These are phyloP conservation scores for Trichocladium uniseriatum DNA, from an alignment of 495 filamentous ascomycete genomes.

Conservation along the genomic window DNA sequence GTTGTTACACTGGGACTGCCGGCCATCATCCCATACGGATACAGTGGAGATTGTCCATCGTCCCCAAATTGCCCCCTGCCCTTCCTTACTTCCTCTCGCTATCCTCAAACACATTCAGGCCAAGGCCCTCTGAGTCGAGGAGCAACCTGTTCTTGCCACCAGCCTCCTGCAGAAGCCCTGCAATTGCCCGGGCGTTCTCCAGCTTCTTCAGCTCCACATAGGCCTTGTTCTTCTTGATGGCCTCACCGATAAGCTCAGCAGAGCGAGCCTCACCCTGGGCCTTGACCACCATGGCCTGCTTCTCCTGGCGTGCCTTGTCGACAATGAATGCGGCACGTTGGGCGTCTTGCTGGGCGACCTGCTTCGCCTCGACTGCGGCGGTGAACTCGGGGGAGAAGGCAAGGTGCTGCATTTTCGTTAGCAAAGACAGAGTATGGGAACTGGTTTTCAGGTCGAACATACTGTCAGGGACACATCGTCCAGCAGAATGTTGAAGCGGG, in stretches of 20 bases:
- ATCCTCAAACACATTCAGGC: conserved; percentile 77
- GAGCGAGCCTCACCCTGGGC: conserved; percentile 98
- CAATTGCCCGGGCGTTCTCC: conserved; percentile 88
- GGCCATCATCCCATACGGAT: conserved; percentile 25
- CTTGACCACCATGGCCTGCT: conserved; percentile 96
- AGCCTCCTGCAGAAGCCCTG: conserved; percentile 67
- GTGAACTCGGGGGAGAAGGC: conserved; percentile 99
- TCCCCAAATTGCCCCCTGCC: conserved; percentile 5
- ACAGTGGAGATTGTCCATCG: conserved; percentile 37
- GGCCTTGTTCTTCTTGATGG: conserved; percentile 96
- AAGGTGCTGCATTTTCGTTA: conserved; percentile 58
- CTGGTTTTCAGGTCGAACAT: conserved; percentile 23
- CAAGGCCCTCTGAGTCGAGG: conserved; percentile 79
- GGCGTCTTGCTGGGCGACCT: conserved; percentile 97
- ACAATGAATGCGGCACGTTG: conserved; percentile 96
- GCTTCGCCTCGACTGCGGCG: conserved; percentile 96
- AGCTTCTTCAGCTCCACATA: conserved; percentile 96
- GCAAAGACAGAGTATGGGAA: background rate
- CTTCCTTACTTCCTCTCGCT: conserved; percentile 32
- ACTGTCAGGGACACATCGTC: conserved; percentile 98
- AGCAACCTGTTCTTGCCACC: conserved; percentile 91
- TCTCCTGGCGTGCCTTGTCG: conserved; percentile 98
- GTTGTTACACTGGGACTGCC: conserved; percentile 12
- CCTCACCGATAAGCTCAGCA: conserved; percentile 94
- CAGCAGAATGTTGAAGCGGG: conserved; percentile 91